Evolutionary conservation across 2,329 filamentous ascomycete species (phyloP).

Genomic region (Diaporthe vexans): DNA sequence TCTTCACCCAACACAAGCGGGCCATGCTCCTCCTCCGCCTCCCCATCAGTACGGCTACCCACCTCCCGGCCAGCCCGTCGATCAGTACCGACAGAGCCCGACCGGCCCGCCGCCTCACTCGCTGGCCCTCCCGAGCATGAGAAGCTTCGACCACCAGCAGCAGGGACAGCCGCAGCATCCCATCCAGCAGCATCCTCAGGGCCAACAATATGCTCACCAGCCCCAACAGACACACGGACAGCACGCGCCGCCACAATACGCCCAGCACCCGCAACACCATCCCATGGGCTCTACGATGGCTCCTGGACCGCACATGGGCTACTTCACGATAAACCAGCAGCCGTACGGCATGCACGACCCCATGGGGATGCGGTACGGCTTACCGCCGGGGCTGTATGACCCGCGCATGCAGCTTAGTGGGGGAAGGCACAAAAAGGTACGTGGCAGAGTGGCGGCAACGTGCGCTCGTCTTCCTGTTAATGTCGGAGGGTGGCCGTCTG

Average conservation of each 20-base stretch:
- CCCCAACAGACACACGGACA: constrained; percentile 45
- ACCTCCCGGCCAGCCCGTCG: constrained; percentile 40
- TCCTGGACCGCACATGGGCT: constrained; percentile 57
- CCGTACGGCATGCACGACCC: constrained; percentile 61
- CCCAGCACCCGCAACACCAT: constrained; percentile 40
- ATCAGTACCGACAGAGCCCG: constrained; percentile 44
- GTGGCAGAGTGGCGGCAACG: constrained; percentile 42
- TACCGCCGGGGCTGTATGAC: constrained; percentile 60
- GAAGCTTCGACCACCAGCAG: constrained; percentile 45
- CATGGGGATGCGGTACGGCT: constrained; percentile 59
- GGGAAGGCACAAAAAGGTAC: constrained; percentile 71
- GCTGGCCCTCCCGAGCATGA: constrained; percentile 47
- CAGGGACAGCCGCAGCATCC: constrained; percentile 4
- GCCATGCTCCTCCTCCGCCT: constrained; percentile 38
- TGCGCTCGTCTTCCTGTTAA: constrained; percentile 31
- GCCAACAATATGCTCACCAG: constrained; percentile 37
- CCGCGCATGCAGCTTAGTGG: constrained; percentile 61
- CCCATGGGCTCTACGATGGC: constrained; percentile 55
- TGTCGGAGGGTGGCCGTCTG: background rate
- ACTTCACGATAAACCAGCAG: constrained; percentile 58
- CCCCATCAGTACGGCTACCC: constrained; percentile 42
- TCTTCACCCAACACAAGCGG: constrained; percentile 25
- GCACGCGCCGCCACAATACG: constrained; percentile 36
- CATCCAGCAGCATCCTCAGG: constrained; percentile 31
- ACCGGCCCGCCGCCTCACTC: constrained; percentile 40